Evolutionary conservation across 192 early-diverging fungal genomes (phyloP), one percentile per base, ranked within the genome.

Genomic region (Jimgerdemannia flammicorona): DNA sequence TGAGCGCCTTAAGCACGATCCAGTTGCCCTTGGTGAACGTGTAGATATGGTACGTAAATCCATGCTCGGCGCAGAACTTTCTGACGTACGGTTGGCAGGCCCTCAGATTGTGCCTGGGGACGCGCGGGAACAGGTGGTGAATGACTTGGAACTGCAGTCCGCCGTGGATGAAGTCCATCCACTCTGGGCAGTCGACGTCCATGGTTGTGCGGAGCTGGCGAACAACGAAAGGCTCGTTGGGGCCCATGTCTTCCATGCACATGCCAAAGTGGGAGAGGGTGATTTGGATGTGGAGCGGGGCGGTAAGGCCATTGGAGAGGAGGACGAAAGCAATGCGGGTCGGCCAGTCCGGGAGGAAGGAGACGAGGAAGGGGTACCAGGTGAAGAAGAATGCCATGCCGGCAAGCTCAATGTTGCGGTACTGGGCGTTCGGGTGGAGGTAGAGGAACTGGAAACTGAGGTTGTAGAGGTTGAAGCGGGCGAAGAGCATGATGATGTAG

Each of bases 121-220:
- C 79, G 43, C 97, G 91, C 71, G 97, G 97, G 81, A 95, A 99
- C 43, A 99, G 81, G 82, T 99, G 97, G 85, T 99, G 97, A 43
- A 92, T 91, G 20, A 93, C 92, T 82, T 99, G 97, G 86, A 91
- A 99, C 82, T 98, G 97, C 29, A 98, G 86, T 2, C 96, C 97
- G 71, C 97, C 97, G 74, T 99, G 97, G 90, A 97, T 95, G 95
- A 95, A 97, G 82, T 99, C 97, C 66, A 99, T 73, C 93, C 93
- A 97, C 72, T 78, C 80, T 29, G 96, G 93, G 82, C 97, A 99
- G 77, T 95, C 93, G 0, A 99, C 95, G 81, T 99, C 97, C 94
- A 97, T 96, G 44, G 93, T 96, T 0, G 97, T 99, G 71, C 96
- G 87, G 39, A 97, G 83, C 86, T 92, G 93, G 78, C 92, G 92